A percentile compares a stretch with the other conserved stretches of the same genome.
phyloP scores from a whole-genome alignment of 345 rosid species.

The Arabis alpina region DNA sequence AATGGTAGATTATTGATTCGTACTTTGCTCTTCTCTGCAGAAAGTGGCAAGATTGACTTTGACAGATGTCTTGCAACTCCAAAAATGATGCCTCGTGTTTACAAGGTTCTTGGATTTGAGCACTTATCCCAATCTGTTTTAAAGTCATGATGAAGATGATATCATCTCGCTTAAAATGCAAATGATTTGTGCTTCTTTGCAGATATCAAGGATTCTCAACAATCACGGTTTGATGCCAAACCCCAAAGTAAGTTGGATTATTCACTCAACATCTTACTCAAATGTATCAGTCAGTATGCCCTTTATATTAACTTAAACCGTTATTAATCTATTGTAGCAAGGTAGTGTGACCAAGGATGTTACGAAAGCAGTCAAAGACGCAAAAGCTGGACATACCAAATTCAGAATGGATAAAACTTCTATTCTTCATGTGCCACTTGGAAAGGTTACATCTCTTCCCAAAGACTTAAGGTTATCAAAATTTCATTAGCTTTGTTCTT shows the following conservation, averaged over 20 bases:
- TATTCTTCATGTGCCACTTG: slow-evolving; percentile 88
- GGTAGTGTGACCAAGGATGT: slow-evolving; percentile 87
- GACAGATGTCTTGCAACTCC: slow-evolving; percentile 87
- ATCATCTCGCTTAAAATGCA: slow-evolving; percentile 3
- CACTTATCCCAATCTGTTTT: slow-evolving; percentile 1
- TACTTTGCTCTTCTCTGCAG: slow-evolving; percentile 51
- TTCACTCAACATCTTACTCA: slow-evolving; percentile 10
- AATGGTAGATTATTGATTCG: background rate
- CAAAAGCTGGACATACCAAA: slow-evolving; percentile 72
- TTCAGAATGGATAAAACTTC: slow-evolving; percentile 93
- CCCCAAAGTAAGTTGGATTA: slow-evolving; percentile 62
- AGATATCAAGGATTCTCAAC: slow-evolving; percentile 90
- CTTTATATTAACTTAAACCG: background rate
- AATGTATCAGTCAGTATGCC: background rate
- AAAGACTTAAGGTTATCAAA: background rate
- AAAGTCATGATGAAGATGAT: slow-evolving; percentile 5
- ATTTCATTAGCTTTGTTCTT: slow-evolving; percentile 20
- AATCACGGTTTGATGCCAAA: slow-evolving; percentile 90
- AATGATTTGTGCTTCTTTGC: slow-evolving; percentile 29
- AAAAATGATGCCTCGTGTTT: slow-evolving; percentile 72
- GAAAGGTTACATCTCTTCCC: slow-evolving; percentile 62
- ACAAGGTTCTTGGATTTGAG: slow-evolving; percentile 57
- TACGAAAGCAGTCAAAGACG: slow-evolving; percentile 74
- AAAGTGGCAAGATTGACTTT: slow-evolving; percentile 74
- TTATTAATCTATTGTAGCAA: slow-evolving; percentile 57